Evolutionary conservation across 352 stramenopile species (phyloP), one percentile per base, ranked within the genome.

Genomic region (Saprolegnia diclina): DNA sequence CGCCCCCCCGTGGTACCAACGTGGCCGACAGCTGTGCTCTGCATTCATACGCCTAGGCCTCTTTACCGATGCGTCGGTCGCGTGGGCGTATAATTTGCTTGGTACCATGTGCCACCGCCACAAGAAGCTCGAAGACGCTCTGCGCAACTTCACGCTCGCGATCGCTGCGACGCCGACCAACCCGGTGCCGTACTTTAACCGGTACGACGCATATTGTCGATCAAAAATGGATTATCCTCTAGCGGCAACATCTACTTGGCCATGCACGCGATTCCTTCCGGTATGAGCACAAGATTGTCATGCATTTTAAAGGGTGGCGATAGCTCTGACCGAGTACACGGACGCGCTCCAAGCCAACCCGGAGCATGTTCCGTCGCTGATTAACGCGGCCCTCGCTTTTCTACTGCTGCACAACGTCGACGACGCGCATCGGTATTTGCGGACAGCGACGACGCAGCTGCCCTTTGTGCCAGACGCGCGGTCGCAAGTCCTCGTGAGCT

Each of bases 81-180:
- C 80, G 37, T 85, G 81, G 81, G 79, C 75, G 13, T 85, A 83
- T 52, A 89, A 89, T 26, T 59, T 70, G 2, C 48, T 85, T 0
- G 81, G 81, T 0, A 77, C 72, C 35, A 48, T 79, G n/a, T 57
- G 42, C 6, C 66, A 80, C 19, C 19, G 74, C 4, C 21, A 71
- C 6, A 61, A 73, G 0, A 77, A 73, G 14, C 46, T 80, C 5
- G 78, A 89, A 42, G 77, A 89, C 10, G 81, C 81, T 1, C 65
- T 89, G 1, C 77, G 79, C 65, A 74, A 79, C 0, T 87, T 85
- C 37, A 81, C 79, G 11, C 46, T 84, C 3, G 81, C 79, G 4
- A 83, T 85, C 38, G 76, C 84, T 44, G 77, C 76, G 14, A 67
- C 83, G 40, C 71, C 79, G 37, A 72, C 50, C 16, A 73, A 76